phyloP scores from a whole-genome alignment of 78 protist genomes.

The Cavenderia fasciculata region DNA sequence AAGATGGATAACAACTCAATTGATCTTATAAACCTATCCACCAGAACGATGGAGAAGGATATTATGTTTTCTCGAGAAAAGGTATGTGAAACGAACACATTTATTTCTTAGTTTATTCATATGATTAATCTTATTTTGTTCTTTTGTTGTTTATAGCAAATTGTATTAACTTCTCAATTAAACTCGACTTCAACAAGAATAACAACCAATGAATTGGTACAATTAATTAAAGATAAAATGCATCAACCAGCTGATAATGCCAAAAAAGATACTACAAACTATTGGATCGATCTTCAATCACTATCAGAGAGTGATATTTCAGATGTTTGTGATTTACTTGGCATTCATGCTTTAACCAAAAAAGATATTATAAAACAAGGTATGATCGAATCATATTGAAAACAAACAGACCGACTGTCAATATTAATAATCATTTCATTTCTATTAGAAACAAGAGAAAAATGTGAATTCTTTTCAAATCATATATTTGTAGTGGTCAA shows the following conservation, averaged over 20 bases:
- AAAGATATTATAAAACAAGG: slow-evolving; percentile 55
- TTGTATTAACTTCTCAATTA: slow-evolving; percentile 9
- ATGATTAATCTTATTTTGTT: no score
- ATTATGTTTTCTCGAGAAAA: no score
- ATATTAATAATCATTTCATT: neutral
- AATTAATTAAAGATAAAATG: neutral
- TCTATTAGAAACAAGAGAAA: slow-evolving; percentile 49
- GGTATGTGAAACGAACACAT: no score
- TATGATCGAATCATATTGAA: neutral
- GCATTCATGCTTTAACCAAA: slow-evolving; percentile 42
- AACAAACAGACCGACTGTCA: neutral
- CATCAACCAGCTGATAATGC: neutral
- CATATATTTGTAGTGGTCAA: slow-evolving; percentile 50
- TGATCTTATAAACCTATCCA: no score
- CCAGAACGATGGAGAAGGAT: no score
- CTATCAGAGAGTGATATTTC: slow-evolving; percentile 12
- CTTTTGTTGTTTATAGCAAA: slow-evolving; percentile 13
- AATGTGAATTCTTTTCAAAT: slow-evolving; percentile 61
- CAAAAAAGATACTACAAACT: no score
- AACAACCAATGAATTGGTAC: neutral
- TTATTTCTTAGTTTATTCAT: no score
- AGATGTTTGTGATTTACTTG: slow-evolving; percentile 12
- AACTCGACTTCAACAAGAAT: neutral
- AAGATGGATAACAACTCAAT: no score
- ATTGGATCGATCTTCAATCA: slow-evolving; percentile 60